Evolutionary conservation across 1,284 basidiomycete species (phyloP), one percentile per base, ranked within the genome.

Genomic region (Tilletia indica): DNA sequence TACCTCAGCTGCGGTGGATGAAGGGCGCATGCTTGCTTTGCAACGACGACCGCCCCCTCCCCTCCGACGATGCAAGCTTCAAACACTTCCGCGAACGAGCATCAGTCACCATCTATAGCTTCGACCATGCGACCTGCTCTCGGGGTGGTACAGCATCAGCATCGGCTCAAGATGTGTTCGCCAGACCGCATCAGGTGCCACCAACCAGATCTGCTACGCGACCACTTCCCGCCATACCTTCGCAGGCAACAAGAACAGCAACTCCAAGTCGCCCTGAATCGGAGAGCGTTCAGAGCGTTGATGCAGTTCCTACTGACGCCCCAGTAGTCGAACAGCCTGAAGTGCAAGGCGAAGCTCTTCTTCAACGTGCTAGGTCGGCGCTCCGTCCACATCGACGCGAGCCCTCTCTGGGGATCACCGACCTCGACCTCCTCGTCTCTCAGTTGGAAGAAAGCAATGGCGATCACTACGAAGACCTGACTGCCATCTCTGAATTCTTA

Each of bases 401-500:
- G 39, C 36, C 72, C 21, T 73, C 73, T 16, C 66, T 75, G 8
- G 78, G 75, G 3, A 38, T 81, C 8, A 83, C 82, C 0, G 82
- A 83, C 70, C 71, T 83, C 36, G 82, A 83, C 71, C 68, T 83
- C 14, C 75, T 80, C n/a, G 80, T 81, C 0, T 77, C 80, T 11
- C 73, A 76, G 36, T 74, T 83, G 36, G 81, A 69, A 47, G 19
- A 51, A 21, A 31, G 25, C 25, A 68, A 72, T 0, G 72, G 72
- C 2, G 71, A 70, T 47, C 73, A 78, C 34, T 84, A 74, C 63
- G 82, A 84, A 45, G 88, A 88, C 45, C 86, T 90, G 21, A 85
- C 88, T 31, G 86, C 88, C 68, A 85, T 91, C 47, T 87, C 87
- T n/a, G 89, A 90, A 69, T 88, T 91, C 80, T 85, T 90, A 56